These are phyloP conservation scores for Microdochium nivale DNA, from an alignment of 2,329 filamentous ascomycete species.

Conservation along the genomic window DNA sequence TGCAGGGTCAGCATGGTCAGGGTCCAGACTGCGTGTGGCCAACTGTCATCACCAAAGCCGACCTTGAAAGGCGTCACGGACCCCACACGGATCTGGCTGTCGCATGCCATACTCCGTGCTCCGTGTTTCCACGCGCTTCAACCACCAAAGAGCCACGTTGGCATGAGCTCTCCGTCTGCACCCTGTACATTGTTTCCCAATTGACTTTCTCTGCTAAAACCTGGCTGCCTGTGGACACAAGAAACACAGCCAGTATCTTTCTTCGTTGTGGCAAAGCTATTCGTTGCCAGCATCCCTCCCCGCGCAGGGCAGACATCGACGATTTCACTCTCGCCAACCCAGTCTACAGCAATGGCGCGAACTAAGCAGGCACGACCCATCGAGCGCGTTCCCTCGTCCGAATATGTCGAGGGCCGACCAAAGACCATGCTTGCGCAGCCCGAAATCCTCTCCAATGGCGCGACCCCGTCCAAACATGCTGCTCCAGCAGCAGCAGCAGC, in stretches of 20 bases:
- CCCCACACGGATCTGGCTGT: background rate
- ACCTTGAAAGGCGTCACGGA: background rate
- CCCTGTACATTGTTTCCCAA: background rate
- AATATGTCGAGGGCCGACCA: slow-evolving; percentile 41
- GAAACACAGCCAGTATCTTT: too few relatives aligned
- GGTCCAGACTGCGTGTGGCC: background rate
- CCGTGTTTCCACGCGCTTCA: background rate
- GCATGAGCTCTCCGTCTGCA: background rate
- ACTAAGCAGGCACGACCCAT: slow-evolving; percentile 27
- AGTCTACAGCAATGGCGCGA: background rate
- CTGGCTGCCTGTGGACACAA: too few relatives aligned
- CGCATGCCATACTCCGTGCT: background rate
- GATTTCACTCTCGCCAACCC: background rate
- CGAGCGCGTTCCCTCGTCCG: slow-evolving; percentile 57
- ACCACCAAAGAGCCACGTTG: background rate
- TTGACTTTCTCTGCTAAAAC: background rate
- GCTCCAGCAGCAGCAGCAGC: background rate
- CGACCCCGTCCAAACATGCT: background rate
- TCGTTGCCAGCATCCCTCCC: too few relatives aligned
- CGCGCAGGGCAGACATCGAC: too few relatives aligned
- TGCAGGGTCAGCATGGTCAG: too few relatives aligned
- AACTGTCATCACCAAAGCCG: background rate
- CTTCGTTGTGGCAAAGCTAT: too few relatives aligned
- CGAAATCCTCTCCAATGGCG: slow-evolving; percentile 15
- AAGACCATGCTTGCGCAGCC: slow-evolving; percentile 12